Evolutionary conservation across 345 rosid genomes (phyloP).

Genomic region (Punica granatum): DNA sequence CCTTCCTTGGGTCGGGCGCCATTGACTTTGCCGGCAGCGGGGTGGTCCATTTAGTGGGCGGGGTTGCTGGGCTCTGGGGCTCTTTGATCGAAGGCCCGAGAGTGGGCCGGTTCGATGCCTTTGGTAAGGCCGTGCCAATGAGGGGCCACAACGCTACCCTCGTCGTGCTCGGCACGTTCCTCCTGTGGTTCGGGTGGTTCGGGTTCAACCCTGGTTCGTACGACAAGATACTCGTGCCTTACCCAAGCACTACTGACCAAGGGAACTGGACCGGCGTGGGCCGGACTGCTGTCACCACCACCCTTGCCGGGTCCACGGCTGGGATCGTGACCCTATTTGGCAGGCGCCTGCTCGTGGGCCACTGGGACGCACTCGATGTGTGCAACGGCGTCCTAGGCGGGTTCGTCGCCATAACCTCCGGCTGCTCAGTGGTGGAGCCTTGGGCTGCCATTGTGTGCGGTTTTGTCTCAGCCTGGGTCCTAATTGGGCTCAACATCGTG

Average conservation of each 20-base stretch:
- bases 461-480: conserved; percentile 38
- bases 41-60: conserved; percentile 51
- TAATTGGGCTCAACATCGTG: conserved; percentile 40
- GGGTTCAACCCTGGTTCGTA: conserved; percentile 61
- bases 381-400: conserved; percentile 57
- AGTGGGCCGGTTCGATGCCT: conserved; percentile 47
- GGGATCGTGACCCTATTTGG: conserved; percentile 48
- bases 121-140: conserved; percentile 40
- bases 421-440: conserved; percentile 60
- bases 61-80: conserved; percentile 52
- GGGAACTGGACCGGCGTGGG: conserved; percentile 51
- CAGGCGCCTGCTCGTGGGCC: conserved; percentile 40
- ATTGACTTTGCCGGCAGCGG: conserved; percentile 63
- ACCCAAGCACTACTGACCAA: conserved; percentile 37
- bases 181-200: conserved; percentile 62
- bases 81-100: conserved; percentile 50
- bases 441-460: conserved; percentile 63
- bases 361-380: conserved; percentile 56
- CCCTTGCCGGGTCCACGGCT: conserved; percentile 43
- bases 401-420: conserved; percentile 54
- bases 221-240: conserved; percentile 38
- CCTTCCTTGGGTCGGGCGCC: conserved; percentile 52
- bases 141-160: conserved; percentile 57
- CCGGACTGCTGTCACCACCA: conserved; percentile 46
- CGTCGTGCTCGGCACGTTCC: conserved; percentile 51